Conservation (phyloP, 1,284 basidiomycete species). For the Apiotrichum akiyoshidainum region DNA sequence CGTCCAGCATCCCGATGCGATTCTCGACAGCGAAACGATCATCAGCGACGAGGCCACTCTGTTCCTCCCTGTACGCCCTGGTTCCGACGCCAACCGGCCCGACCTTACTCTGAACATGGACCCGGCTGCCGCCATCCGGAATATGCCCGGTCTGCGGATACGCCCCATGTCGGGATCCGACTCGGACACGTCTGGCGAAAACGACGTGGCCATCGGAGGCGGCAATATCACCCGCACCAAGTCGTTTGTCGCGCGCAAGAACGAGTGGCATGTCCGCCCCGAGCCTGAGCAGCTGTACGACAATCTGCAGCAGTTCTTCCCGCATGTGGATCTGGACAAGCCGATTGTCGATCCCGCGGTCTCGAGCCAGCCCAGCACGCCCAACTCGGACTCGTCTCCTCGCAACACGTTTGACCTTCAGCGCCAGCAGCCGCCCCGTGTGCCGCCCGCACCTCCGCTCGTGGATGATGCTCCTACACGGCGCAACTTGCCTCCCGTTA, state of each 20-base stretch:
- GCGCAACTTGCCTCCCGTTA: slow-evolving; percentile 28
- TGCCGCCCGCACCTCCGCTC: background rate
- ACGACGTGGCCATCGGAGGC: background rate
- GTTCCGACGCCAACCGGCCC: slow-evolving; percentile 5
- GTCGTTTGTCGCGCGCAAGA: background rate
- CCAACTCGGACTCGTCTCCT: slow-evolving; percentile 34
- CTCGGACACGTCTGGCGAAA: slow-evolving; percentile 2
- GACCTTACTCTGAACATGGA: slow-evolving; percentile 36
- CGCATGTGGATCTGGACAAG: slow-evolving; percentile 91
- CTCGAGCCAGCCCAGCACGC: slow-evolving; percentile 64
- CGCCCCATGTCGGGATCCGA: slow-evolving; percentile 3
- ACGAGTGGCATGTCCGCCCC: slow-evolving; percentile 59
- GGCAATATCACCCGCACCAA: background rate
- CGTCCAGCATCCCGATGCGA: background rate
- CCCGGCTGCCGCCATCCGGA: no score
- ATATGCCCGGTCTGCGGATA: background rate
- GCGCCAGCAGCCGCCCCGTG: background rate
- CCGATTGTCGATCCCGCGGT: slow-evolving; percentile 78
- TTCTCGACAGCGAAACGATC: slow-evolving; percentile 1
- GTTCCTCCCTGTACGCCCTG: slow-evolving; percentile 22
- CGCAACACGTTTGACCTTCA: slow-evolving; percentile 15
- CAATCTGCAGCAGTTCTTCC: slow-evolving; percentile 91
- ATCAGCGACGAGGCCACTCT: slow-evolving; percentile 41
- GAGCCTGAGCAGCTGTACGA: slow-evolving; percentile 92
- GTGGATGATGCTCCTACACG: background rate